Conservation (phyloP, 2,329 filamentous ascomycete genomes). For the Exserohilum turcica region DNA sequence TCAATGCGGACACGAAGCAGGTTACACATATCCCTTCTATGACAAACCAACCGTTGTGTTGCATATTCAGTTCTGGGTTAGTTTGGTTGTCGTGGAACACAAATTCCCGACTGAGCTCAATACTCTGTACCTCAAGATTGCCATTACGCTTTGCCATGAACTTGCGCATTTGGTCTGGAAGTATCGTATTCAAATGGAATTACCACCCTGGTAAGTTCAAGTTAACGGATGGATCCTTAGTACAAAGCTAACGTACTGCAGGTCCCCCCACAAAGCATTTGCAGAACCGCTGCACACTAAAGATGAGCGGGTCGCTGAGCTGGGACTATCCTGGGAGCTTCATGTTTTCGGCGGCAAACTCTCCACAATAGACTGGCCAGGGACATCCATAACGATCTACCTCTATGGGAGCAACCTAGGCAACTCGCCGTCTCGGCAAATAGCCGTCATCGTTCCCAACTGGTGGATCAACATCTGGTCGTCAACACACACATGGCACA, state of each 20-base stretch:
- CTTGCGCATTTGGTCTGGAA: slow-evolving; percentile 9
- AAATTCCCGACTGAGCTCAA: not conserved
- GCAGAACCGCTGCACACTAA: not conserved
- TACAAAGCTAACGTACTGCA: not conserved
- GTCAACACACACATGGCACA: not conserved
- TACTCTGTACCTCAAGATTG: not conserved
- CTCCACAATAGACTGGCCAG: slow-evolving; percentile 7
- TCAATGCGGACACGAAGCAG: not conserved
- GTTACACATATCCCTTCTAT: not conserved
- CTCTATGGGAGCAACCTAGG: not conserved
- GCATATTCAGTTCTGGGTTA: slow-evolving; percentile 4
- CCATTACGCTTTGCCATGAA: slow-evolving; percentile 11
- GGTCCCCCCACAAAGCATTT: not conserved
- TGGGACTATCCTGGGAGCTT: slow-evolving; percentile 11
- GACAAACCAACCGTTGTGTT: slow-evolving; percentile 1
- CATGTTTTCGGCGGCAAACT: slow-evolving; percentile 10
- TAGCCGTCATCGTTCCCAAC: slow-evolving; percentile 2
- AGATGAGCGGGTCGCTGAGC: not conserved
- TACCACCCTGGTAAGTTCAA: not conserved
- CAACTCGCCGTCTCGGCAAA: not conserved
- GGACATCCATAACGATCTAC: slow-evolving; percentile 2
- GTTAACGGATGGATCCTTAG: not conserved
- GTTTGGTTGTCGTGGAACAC: not conserved
- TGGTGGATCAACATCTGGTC: slow-evolving; percentile 13
- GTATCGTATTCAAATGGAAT: not conserved